A percentile compares a stretch with the other conserved stretches of the same genome.
Conservation (phyloP, 225 moss, liverwort and hornwort species). For the Climacium dendroides region DNA sequence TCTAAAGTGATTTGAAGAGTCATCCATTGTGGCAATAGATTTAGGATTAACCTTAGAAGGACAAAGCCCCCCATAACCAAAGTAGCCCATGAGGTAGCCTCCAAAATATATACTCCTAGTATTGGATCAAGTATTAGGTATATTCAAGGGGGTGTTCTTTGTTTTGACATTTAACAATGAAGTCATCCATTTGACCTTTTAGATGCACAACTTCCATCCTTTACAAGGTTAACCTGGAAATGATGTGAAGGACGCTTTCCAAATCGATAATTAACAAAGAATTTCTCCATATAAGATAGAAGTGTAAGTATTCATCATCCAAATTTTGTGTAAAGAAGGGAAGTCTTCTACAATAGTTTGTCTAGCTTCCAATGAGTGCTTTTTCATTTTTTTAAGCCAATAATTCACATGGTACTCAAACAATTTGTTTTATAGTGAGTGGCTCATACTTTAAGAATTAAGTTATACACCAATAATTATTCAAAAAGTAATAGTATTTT, state of each 20-base stretch:
- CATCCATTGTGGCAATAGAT: background rate
- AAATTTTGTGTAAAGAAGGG: no score
- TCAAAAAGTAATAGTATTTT: background rate
- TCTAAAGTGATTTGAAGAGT: background rate
- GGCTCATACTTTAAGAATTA: no score
- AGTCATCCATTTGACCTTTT: background rate
- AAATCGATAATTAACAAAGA: no score
- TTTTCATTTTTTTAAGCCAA: no score
- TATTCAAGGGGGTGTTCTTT: background rate
- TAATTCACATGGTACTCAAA: no score
- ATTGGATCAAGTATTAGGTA: no score
- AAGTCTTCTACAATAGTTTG: no score
- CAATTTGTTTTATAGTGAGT: no score
- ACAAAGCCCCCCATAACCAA: accelerated
- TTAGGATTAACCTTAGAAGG: background rate
- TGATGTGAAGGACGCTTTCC: no score
- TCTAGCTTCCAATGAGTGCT: no score
- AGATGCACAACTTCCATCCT: background rate
- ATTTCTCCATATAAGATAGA: no score
- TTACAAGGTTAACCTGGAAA: background rate
- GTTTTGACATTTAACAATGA: background rate
- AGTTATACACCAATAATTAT: background rate
- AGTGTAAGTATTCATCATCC: no score
- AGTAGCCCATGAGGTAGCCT: background rate
- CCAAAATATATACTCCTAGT: background rate